A percentile compares a stretch with the other conserved stretches of the same genome.
Evolutionary conservation across 768 basidiomycete species (phyloP).

Genomic region (Auricularia sp.): DNA sequence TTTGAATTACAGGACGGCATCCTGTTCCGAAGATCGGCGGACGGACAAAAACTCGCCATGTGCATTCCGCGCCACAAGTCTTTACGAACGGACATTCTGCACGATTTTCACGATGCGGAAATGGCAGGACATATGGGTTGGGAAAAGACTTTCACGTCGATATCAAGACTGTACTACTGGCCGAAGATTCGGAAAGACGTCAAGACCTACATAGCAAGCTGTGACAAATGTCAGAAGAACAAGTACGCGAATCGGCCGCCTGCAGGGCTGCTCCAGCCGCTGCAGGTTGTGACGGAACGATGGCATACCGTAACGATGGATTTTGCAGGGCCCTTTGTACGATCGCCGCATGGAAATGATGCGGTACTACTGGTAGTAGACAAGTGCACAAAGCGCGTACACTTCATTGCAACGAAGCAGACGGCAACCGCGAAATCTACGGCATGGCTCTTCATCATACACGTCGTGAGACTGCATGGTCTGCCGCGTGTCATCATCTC

Average conservation of each 20-base stretch:
- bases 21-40: too few species aligned
- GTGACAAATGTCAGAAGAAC: slow-evolving; percentile 14
- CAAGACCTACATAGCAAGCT: slow-evolving; percentile 17
- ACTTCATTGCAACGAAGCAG: slow-evolving; percentile 12
- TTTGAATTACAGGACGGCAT: too few species aligned
- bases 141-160: slow-evolving; percentile 9
- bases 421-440: too few species aligned
- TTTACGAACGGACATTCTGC: slow-evolving; percentile 12
- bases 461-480: not conserved
- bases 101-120: slow-evolving; percentile 9
- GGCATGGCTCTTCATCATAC: not conserved
- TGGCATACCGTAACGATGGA: slow-evolving; percentile 17
- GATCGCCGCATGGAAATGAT: slow-evolving; percentile 3
- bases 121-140: slow-evolving; percentile 14
- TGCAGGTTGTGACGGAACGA: slow-evolving; percentile 7
- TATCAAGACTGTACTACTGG: slow-evolving; percentile 17
- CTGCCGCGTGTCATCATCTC: slow-evolving; percentile 1
- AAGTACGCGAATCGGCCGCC: slow-evolving; percentile 7
- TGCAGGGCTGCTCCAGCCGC: slow-evolving; percentile 1
- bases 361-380: too few species aligned
- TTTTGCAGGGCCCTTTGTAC: slow-evolving; percentile 16
- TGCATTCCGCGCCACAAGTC: too few species aligned
- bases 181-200: slow-evolving; percentile 14
- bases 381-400: slow-evolving; percentile 13
- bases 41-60: too few species aligned